Evolutionary conservation across 768 basidiomycete genomes (phyloP).

Genomic region (Trametes villosa): DNA sequence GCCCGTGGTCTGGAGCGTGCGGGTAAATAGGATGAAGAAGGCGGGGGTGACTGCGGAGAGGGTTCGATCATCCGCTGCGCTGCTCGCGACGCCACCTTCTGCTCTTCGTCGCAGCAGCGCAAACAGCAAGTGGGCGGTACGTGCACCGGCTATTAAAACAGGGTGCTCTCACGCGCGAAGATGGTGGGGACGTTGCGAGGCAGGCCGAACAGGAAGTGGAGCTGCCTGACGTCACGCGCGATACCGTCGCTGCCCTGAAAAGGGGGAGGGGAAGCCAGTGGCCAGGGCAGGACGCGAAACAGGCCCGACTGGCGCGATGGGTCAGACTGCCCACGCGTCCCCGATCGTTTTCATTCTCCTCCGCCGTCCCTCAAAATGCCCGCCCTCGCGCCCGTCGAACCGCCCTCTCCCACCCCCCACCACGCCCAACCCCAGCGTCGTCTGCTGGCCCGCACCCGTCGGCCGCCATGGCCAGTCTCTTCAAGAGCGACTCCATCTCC

Average conservation of each 20-base stretch:
- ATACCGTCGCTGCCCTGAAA: neutral
- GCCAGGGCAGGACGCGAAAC: neutral
- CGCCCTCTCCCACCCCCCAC: conserved; percentile 1
- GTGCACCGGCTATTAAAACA: neutral
- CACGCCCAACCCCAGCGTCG: neutral
- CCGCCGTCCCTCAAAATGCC: neutral
- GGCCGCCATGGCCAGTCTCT: conserved; percentile 18
- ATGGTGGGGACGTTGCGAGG: neutral
- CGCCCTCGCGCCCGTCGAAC: neutral
- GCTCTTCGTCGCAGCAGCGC: neutral
- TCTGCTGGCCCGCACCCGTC: neutral
- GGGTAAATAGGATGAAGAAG: neutral
- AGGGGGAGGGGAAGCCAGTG: neutral
- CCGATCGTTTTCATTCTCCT: no score
- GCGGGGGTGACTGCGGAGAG: conserved; percentile 4
- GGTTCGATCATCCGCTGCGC: neutral
- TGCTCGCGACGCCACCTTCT: neutral
- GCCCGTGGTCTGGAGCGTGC: neutral
- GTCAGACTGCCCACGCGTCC: neutral
- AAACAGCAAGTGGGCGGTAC: neutral
- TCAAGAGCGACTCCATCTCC: conserved; percentile 15
- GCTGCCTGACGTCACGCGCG: conserved; percentile 6
- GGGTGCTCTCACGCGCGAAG: neutral
- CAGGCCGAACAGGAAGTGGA: neutral
- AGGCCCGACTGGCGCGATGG: no score